Conservation (phyloP, 2,329 filamentous ascomycete species). For the Rhinocladiella similis region DNA sequence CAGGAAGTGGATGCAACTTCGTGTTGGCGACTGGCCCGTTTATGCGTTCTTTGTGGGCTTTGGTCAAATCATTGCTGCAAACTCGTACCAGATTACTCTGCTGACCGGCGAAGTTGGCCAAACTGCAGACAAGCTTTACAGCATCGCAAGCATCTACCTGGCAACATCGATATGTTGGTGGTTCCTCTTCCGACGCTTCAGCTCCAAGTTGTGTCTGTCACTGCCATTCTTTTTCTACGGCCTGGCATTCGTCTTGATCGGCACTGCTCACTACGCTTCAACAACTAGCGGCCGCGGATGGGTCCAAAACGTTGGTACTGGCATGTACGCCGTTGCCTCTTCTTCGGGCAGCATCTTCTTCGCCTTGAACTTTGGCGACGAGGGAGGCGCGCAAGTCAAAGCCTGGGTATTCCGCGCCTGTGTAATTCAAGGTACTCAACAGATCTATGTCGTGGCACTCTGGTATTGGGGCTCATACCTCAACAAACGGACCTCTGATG, state of each 20-base stretch:
- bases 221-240: conserved; percentile 65
- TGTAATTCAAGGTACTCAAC: conserved; percentile 66
- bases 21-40: conserved; percentile 64
- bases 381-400: conserved; percentile 62
- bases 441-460: conserved; percentile 63
- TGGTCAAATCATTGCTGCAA: conserved; percentile 64
- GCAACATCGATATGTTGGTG: conserved; percentile 63
- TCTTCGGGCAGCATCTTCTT: conserved; percentile 66
- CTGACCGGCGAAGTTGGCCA: conserved; percentile 64
- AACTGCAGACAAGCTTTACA: conserved; percentile 59
- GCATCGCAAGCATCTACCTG: conserved; percentile 61
- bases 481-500: conserved; percentile 45
- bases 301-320: conserved; percentile 63
- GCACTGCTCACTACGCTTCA: conserved; percentile 58
- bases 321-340: conserved; percentile 62
- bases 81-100: conserved; percentile 69
- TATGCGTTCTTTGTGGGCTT: conserved; percentile 63
- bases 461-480: conserved; percentile 67
- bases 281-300: conserved; percentile 42
- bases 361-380: conserved; percentile 66
- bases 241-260: conserved; percentile 63
- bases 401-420: conserved; percentile 69
- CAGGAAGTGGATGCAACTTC: conserved; percentile 55
- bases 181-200: conserved; percentile 59
- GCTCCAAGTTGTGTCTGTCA: conserved; percentile 59